phyloP scores from a whole-genome alignment of 306 rosid genomes.

The Gastrolobium bilobum region DNA sequence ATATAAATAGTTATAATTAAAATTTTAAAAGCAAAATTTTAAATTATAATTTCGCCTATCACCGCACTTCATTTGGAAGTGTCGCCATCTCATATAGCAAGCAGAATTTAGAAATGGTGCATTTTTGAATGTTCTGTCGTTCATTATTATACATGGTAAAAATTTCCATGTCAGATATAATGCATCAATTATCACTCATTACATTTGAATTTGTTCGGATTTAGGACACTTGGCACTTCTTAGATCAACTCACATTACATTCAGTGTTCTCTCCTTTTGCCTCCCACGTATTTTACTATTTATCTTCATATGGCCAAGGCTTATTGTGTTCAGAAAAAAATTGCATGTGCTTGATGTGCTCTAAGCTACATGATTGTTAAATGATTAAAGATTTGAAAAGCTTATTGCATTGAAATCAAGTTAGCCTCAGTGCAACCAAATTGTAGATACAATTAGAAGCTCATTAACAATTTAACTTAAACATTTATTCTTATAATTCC shows the following conservation, averaged over 20 bases:
- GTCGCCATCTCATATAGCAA: background rate
- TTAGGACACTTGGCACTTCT: background rate
- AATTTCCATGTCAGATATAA: background rate
- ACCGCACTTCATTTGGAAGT: background rate
- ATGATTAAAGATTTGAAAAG: slow-evolving; percentile 27
- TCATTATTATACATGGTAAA: background rate
- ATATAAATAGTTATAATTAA: too few relatives aligned
- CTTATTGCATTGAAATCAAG: slow-evolving; percentile 30
- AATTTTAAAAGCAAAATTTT: too few relatives aligned
- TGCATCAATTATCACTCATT: too few relatives aligned
- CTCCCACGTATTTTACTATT: background rate
- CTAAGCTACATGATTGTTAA: background rate
- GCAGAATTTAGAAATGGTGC: background rate
- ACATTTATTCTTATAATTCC: slow-evolving; percentile 18
- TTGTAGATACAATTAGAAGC: slow-evolving; percentile 4
- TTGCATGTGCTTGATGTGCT: background rate
- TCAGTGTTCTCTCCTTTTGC: background rate
- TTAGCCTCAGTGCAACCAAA: background rate
- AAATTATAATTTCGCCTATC: background rate
- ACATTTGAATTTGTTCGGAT: too few relatives aligned
- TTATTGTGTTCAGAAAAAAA: background rate
- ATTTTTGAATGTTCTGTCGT: background rate
- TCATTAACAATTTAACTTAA: background rate
- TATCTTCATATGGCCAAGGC: background rate
- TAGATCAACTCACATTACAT: background rate